Conservation (phyloP, 2,329 filamentous ascomycete genomes). For the Colletotrichum sansevieriae region DNA sequence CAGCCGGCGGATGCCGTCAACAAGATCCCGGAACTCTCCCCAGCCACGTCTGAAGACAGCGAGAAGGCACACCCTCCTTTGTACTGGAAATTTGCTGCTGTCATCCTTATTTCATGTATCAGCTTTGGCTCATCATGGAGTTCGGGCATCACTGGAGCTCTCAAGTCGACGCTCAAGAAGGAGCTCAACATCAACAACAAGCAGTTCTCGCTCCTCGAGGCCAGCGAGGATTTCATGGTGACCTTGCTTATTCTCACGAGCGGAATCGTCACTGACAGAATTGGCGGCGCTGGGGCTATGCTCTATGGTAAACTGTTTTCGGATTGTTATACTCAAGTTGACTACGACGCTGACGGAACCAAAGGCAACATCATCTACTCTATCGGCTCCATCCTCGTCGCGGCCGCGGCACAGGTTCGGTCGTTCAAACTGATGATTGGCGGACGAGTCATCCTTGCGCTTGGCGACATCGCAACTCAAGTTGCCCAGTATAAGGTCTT, state of each 20-base stretch:
- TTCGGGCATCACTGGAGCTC: constrained; percentile 69
- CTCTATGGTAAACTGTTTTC: constrained; percentile 11
- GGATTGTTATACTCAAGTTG: not conserved
- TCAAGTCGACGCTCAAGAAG: constrained; percentile 73
- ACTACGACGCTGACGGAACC: constrained; percentile 4
- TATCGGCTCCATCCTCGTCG: constrained; percentile 69
- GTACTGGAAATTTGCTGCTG: constrained; percentile 49
- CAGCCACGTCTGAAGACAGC: constrained; percentile 12
- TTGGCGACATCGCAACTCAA: constrained; percentile 75
- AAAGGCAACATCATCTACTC: constrained; percentile 71
- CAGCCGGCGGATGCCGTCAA: constrained; percentile 29
- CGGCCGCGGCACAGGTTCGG: constrained; percentile 67
- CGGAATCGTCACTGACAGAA: constrained; percentile 68
- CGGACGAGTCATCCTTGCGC: constrained; percentile 65
- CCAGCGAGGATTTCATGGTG: constrained; percentile 74
- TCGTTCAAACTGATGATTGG: constrained; percentile 72
- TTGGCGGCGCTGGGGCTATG: constrained; percentile 66
- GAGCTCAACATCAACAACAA: constrained; percentile 71
- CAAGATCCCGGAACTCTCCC: constrained; percentile 16
- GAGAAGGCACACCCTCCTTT: constrained; percentile 25
- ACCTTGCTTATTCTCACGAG: constrained; percentile 67
- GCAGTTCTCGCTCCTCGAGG: constrained; percentile 69
- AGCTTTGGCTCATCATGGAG: constrained; percentile 73
- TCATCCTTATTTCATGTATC: constrained; percentile 65
- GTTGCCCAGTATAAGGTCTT: constrained; percentile 76